A percentile compares a stretch with the other conserved stretches of the same genome.
Conservation (phyloP, 1,284 basidiomycete genomes). For the Trichosporon ovoides region DNA sequence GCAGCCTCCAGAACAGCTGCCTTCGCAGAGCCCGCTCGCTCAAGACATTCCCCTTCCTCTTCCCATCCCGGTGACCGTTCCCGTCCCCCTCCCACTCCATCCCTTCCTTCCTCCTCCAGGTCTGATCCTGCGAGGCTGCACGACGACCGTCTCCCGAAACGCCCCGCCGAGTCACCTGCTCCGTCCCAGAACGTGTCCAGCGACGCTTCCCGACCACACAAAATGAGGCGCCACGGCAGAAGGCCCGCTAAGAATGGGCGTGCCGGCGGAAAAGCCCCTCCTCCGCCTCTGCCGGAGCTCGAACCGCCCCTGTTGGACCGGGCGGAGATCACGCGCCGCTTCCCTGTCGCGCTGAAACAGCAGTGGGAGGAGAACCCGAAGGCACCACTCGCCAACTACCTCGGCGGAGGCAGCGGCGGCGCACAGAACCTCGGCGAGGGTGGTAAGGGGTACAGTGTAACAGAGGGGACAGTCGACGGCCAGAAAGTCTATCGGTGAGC, state of each 20-base stretch:
- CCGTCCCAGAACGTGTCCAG: neutral
- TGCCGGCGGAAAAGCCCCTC: constrained; percentile 4
- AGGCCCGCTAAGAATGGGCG: constrained; percentile 2
- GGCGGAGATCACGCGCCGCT: constrained; percentile 28
- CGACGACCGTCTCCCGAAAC: neutral
- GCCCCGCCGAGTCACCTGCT: neutral
- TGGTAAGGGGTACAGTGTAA: constrained; percentile 25
- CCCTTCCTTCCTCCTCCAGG: neutral
- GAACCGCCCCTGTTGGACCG: constrained; percentile 27
- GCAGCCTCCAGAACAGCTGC: neutral
- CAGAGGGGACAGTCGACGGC: constrained; percentile 33
- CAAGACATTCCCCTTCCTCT: neutral
- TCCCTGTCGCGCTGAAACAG: constrained; percentile 30
- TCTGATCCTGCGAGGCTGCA: too few relatives aligned
- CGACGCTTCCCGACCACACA: neutral
- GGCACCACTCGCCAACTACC: constrained; percentile 44
- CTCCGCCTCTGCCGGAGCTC: constrained; percentile 15
- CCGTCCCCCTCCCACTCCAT: neutral
- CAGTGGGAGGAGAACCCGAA: constrained; percentile 47
- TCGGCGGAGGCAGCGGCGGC: constrained; percentile 31
- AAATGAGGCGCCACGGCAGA: constrained; percentile 3
- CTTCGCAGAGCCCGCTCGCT: neutral
- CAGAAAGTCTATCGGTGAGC: constrained; percentile 34
- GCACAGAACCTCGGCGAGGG: constrained; percentile 27
- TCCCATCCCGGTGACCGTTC: neutral